phyloP scores from a whole-genome alignment of 768 basidiomycete genomes.

The Mycena rosella region DNA sequence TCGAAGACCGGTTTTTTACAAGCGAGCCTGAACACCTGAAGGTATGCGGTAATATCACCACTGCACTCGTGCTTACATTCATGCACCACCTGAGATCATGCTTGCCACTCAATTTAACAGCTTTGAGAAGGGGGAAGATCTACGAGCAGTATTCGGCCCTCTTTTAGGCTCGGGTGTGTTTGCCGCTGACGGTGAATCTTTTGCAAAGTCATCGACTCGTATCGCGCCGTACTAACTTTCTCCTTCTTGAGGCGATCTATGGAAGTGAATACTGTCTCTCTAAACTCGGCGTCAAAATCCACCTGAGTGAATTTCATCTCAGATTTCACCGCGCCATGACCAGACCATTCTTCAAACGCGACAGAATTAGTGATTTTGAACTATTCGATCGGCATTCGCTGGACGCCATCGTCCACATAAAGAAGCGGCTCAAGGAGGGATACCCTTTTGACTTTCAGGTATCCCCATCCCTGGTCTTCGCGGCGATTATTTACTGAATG shows the following conservation, averaged over 20 bases:
- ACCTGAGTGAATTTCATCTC: slow-evolving; percentile 1
- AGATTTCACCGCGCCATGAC: slow-evolving; percentile 78
- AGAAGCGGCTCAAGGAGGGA: slow-evolving; percentile 57
- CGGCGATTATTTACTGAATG: background rate
- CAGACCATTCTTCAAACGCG: slow-evolving; percentile 77
- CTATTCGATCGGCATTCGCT: slow-evolving; percentile 69
- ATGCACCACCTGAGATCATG: slow-evolving; percentile 42
- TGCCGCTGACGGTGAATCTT: slow-evolving; percentile 68
- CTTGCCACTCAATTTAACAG: slow-evolving; percentile 62
- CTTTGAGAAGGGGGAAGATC: slow-evolving; percentile 57
- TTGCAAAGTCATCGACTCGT: too few species aligned
- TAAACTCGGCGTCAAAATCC: too few species aligned
- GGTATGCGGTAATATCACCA: slow-evolving; percentile 2
- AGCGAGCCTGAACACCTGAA: slow-evolving; percentile 63
- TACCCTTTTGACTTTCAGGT: slow-evolving; percentile 74
- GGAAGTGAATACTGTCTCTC: slow-evolving; percentile 65
- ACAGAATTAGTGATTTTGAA: slow-evolving; percentile 72
- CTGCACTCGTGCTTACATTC: background rate
- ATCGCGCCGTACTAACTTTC: too few species aligned
- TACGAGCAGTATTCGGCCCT: slow-evolving; percentile 35
- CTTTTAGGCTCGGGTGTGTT: slow-evolving; percentile 71
- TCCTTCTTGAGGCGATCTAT: slow-evolving; percentile 55
- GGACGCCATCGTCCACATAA: slow-evolving; percentile 59
- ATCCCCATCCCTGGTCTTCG: slow-evolving; percentile 4
- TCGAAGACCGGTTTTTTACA: slow-evolving; percentile 47